phyloP scores from a whole-genome alignment of 2,329 filamentous ascomycete genomes.

The Colletotrichum sp. region DNA sequence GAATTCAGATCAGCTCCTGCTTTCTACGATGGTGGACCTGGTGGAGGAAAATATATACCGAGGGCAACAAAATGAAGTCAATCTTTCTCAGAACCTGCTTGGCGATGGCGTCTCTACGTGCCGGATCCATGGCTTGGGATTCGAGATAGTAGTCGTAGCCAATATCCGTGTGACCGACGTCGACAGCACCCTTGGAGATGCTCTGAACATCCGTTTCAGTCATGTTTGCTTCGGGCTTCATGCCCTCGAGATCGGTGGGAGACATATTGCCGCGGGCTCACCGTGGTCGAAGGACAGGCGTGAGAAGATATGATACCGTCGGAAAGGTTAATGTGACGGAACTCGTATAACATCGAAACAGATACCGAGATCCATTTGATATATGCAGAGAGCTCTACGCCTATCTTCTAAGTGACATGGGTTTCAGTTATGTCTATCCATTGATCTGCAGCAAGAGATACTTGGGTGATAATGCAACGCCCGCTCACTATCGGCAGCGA shows the following conservation, averaged over 20 bases:
- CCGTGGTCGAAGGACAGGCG: neutral
- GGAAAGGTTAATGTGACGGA: neutral
- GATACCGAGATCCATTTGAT: neutral
- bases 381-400: neutral
- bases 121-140: neutral
- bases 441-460: neutral
- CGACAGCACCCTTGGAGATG: neutral
- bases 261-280: neutral
- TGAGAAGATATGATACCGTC: neutral
- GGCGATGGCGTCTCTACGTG: neutral
- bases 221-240: neutral
- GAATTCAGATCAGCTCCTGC: neutral
- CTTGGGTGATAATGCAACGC: rapidly evolving
- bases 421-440: neutral
- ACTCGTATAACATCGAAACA: rapidly evolving
- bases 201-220: neutral
- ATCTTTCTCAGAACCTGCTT: neutral
- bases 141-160: neutral
- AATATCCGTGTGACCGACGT: neutral
- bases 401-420: neutral
- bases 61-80: neutral
- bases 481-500: neutral
- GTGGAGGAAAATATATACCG: neutral
- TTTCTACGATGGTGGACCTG: neutral
- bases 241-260: too few species aligned